Evolutionary conservation across 495 filamentous ascomycete genomes (phyloP), one percentile per base, ranked within the genome.

Genomic region (Neurospora sp.): DNA sequence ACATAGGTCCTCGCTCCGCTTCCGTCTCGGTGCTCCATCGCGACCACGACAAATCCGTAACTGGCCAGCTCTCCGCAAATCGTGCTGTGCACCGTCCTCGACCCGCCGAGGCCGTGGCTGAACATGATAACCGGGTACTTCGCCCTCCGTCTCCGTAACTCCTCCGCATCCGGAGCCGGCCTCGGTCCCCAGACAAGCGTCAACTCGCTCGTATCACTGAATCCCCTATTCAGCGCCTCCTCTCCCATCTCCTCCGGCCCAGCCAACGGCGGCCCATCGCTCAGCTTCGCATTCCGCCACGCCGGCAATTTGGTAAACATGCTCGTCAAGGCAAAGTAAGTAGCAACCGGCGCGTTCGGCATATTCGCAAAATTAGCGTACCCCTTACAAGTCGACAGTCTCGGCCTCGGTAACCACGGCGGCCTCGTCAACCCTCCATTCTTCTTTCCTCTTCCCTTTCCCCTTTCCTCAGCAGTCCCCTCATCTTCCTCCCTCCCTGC

Each of bases 21-120:
- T 11, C 89, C 89, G 75, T 92, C 91, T 9, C 90, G 81, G 73
- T 93, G 91, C 72, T 93, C 90, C n/a, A 89, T 78, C 2, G 89
- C 89, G n/a, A 91, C 80, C n/a, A 92, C 89, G 1, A 92, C 82
- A 45, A 91, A 82, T 5, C 91, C 91, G 76, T 90, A 85, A 71
- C 88, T 90, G 2, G 91, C 88, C 15, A 92, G 77, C 39, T 89
- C 89, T 34, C 89, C 88, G 59, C 85, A 87, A 34, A 92, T 77
- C 70, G 89, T 83, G 48, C 89, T 90, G 78, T 90, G 91, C 36
- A 86, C 82, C 17, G 89, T 90, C 70, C 88, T 82, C 11, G 86
- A 87, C 19, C 90, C 90, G 0, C 89, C 90, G 54, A 92, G 82
- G 7, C 90, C 91, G 76, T 92, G 91, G 40, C 88, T 90, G 80